A percentile compares a stretch with the other conserved stretches of the same genome.
Conservation (phyloP, 2,329 filamentous ascomycete genomes). For the Colletotrichum limetticola region DNA sequence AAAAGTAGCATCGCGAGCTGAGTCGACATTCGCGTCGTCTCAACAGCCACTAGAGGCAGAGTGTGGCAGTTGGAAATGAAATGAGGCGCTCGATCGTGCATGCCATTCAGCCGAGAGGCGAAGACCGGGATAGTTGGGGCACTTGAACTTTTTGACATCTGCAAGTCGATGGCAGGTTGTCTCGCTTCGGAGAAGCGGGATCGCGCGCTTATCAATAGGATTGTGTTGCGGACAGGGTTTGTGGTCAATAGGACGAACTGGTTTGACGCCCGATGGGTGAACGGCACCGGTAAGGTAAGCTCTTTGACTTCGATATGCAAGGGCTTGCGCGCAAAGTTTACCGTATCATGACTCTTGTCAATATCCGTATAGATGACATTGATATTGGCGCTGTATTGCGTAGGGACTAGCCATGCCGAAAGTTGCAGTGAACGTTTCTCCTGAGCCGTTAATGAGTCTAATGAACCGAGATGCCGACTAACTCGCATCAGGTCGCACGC, state of each 20-base stretch:
- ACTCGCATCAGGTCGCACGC: not conserved
- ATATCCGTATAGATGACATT: not conserved
- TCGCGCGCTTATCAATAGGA: slow-evolving; percentile 5
- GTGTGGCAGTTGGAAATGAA: not conserved
- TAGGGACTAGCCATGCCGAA: not conserved
- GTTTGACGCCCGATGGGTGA: not conserved
- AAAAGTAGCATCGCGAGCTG: not conserved
- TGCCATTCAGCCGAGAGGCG: not conserved
- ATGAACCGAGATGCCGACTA: not conserved
- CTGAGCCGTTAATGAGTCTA: not conserved
- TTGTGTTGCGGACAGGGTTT: not conserved
- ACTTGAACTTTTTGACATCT: not conserved
- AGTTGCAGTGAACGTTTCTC: not conserved
- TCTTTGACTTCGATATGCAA: not conserved
- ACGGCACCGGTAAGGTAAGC: not conserved
- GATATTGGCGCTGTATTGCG: not conserved
- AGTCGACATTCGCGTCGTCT: not conserved
- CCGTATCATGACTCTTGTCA: not conserved
- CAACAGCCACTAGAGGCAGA: not conserved
- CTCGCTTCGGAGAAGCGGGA: not conserved
- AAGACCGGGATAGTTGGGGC: not conserved
- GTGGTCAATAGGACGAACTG: slow-evolving; percentile 9
- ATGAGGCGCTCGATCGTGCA: not conserved
- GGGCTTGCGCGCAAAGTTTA: not conserved
- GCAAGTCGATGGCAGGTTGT: not conserved